phyloP scores from a whole-genome alignment of 1,284 basidiomycete species.

The Trametes hirsuta region DNA sequence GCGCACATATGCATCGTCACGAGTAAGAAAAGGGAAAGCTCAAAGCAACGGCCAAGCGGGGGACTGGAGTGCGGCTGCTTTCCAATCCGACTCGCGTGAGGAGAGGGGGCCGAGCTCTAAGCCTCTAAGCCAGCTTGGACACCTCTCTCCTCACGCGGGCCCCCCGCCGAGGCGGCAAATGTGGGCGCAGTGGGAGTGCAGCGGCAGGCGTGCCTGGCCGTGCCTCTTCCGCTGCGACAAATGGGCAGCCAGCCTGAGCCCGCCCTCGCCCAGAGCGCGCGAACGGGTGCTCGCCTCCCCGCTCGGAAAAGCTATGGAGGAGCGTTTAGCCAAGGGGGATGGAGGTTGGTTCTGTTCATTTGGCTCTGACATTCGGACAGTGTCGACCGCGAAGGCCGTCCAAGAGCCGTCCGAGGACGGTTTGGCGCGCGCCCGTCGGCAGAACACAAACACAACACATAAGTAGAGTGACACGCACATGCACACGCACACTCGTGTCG shows the following conservation, averaged over 20 bases:
- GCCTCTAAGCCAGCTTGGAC: too few species aligned
- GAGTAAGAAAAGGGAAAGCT: too few species aligned
- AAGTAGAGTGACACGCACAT: too few species aligned
- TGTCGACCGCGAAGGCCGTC: background rate
- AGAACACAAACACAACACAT: too few species aligned
- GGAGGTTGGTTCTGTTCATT: background rate
- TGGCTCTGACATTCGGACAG: background rate
- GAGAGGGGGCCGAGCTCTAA: background rate
- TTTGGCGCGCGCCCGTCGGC: background rate
- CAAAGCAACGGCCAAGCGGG: too few species aligned
- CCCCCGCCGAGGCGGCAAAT: conserved; percentile 3
- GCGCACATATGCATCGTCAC: too few species aligned
- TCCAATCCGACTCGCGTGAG: background rate
- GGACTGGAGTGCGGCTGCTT: too few species aligned
- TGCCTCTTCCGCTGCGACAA: conserved; percentile 4
- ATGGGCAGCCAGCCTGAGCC: background rate
- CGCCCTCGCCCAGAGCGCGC: background rate
- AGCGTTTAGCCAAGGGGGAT: too few species aligned
- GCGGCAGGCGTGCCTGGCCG: conserved; percentile 21
- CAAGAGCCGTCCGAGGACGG: background rate
- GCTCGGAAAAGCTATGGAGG: conserved; percentile 5
- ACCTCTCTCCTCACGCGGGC: background rate
- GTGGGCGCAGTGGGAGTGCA: conserved; percentile 10
- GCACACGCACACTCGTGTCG: background rate
- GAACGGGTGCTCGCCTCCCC: background rate